Evolutionary conservation across 2,329 filamentous ascomycete genomes (phyloP).

Genomic region (Tolypocladium capitatum): DNA sequence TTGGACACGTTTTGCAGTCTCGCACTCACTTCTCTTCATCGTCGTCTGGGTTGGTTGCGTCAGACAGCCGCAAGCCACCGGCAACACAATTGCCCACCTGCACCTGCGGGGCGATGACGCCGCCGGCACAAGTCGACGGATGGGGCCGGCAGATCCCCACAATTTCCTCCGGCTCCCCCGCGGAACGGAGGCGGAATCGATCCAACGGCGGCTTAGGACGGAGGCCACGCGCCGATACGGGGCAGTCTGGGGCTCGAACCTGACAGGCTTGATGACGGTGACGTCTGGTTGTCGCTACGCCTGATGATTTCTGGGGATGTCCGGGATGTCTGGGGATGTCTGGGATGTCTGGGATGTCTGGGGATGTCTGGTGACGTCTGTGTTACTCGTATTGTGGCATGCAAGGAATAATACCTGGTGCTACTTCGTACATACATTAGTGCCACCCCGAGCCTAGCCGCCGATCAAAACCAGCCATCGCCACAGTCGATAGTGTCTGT

Average conservation of each 20-base stretch:
- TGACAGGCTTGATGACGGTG: too few relatives aligned
- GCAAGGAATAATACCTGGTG: too few relatives aligned
- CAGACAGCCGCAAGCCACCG: too few relatives aligned
- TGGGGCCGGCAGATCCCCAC: constrained; percentile 2
- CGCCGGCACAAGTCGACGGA: neutral
- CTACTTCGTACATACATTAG: too few relatives aligned
- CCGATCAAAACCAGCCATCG: neutral
- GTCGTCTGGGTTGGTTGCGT: neutral
- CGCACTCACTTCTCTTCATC: too few relatives aligned
- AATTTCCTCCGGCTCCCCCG: neutral
- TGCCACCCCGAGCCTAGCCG: constrained; percentile 5
- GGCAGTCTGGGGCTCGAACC: neutral
- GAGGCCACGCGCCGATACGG: neutral
- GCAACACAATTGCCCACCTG: too few relatives aligned
- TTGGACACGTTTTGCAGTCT: too few relatives aligned
- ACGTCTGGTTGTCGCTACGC: neutral
- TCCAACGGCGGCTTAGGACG: constrained; percentile 2
- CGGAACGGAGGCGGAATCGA: constrained; percentile 6
- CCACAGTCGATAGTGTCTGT: constrained; percentile 4
- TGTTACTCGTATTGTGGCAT: too few relatives aligned
- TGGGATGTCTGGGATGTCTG: too few relatives aligned
- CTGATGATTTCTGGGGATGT: too few relatives aligned
- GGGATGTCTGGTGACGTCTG: neutral
- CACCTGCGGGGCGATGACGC: too few relatives aligned
- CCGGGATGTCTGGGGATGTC: too few relatives aligned